phyloP scores from a whole-genome alignment of 2,329 filamentous ascomycete genomes.

The Fusarium lyarnte region DNA sequence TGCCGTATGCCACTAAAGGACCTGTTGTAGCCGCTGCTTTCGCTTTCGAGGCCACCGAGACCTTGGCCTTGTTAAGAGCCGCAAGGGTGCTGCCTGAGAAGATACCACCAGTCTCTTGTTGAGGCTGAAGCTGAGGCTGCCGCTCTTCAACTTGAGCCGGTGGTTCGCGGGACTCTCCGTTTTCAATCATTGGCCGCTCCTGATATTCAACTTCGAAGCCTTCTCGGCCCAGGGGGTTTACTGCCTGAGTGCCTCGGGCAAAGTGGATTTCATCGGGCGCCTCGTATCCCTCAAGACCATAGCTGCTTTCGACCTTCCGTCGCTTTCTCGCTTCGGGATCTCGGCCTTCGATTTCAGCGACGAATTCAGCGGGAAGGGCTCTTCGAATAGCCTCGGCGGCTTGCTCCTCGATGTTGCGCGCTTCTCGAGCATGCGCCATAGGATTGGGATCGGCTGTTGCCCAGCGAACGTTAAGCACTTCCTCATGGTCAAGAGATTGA shows the following conservation, averaged over 20 bases:
- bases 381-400: slow-evolving; percentile 91
- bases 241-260: slow-evolving; percentile 76
- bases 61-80: slow-evolving; percentile 71
- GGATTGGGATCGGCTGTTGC: slow-evolving; percentile 97
- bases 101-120: slow-evolving; percentile 67
- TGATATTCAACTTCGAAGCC: slow-evolving; percentile 73
- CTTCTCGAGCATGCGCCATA: slow-evolving; percentile 91
- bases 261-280: slow-evolving; percentile 95
- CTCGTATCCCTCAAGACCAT: slow-evolving; percentile 90
- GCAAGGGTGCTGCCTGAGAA: slow-evolving; percentile 85
- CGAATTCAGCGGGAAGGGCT: slow-evolving; percentile 87
- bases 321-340: slow-evolving; percentile 88
- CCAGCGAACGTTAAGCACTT: slow-evolving; percentile 96
- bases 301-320: slow-evolving; percentile 87
- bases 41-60: slow-evolving; percentile 63
- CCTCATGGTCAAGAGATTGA: slow-evolving; percentile 88
- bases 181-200: slow-evolving; percentile 66
- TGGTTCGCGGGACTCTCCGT: slow-evolving; percentile 59
- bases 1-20: slow-evolving; percentile 88
- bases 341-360: slow-evolving; percentile 92
- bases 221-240: slow-evolving; percentile 66
- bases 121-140: slow-evolving; percentile 48
- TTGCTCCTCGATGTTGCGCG: slow-evolving; percentile 89
- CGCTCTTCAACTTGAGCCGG: slow-evolving; percentile 48
- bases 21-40: slow-evolving; percentile 67